A percentile compares a stretch with the other conserved stretches of the same genome.
Conservation (phyloP, 257 asterid species). For the Haberlea rhodopensis region DNA sequence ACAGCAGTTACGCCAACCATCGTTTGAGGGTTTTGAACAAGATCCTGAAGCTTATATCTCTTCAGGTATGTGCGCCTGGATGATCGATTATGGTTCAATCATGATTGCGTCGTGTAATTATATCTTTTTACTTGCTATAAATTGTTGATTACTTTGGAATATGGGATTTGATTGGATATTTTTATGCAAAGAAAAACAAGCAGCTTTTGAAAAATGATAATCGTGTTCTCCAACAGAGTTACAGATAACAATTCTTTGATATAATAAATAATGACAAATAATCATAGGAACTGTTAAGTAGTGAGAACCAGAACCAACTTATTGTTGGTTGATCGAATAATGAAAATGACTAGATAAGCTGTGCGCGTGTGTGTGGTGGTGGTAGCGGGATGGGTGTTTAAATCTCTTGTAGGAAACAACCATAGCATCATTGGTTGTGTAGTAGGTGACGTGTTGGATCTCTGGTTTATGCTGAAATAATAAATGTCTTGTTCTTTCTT, state of each 20-base stretch:
- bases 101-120: background rate
- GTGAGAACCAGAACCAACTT: background rate
- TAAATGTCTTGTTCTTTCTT: slow-evolving; percentile 12
- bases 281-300: background rate
- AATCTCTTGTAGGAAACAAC: background rate
- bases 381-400: background rate
- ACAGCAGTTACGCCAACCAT: slow-evolving; percentile 66
- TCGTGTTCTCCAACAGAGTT: background rate
- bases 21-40: slow-evolving; percentile 69
- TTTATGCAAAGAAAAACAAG: background rate
- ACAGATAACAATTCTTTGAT: background rate
- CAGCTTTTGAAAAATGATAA: background rate
- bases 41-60: slow-evolving; percentile 55
- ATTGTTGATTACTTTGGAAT: background rate
- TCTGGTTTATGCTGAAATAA: background rate
- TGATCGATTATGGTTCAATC: background rate
- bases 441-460: background rate
- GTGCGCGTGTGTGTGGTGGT: background rate
- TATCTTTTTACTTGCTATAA: background rate
- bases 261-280: too few relatives aligned
- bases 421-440: background rate
- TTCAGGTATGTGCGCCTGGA: slow-evolving; percentile 43
- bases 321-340: background rate
- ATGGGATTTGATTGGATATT: background rate
- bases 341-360: background rate